Evolutionary conservation across 129 eudicot genomes (phyloP), one percentile per base, ranked within the genome.

Genomic region (Arctium minus): DNA sequence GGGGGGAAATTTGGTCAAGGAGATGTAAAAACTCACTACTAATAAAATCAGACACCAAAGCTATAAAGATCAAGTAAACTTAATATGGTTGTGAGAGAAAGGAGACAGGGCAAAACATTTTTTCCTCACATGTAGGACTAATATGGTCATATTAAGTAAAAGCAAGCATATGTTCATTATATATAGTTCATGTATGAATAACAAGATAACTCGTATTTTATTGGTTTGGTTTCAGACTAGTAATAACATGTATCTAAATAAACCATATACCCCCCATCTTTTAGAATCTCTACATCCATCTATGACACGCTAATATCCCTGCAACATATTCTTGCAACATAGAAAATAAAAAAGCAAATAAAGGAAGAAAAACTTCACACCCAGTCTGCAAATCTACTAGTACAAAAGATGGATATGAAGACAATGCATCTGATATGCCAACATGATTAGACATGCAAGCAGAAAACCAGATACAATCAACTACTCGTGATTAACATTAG

Each of bases 301-400:
- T 53, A 53, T 53, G 22, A 3, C 65, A 15, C 65, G 4, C 65
- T 13, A 50, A 13, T 5, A 53, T 53, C 65, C 65, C 6, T 53
- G 65, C 27, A 53, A 22, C 65, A 53, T 13, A 53, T 53, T 53
- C 65, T 53, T 53, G 65, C 65, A 53, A 15, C 65, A 53, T 12
- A n/a, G 8, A 22, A 18, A 4, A n/a, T 9, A 62, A 10, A n/a
- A 78, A 64, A 56, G 65, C 22, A 53, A 53, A 53, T 22, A 15
- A 17, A 53, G 65, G 1, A 53, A 13, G 62, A 12, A 50, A n/a
- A 53, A 53, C 65, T 53, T 53, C 18, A n/a, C 22, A 53, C 65
- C 65, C 65, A 53, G 6, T 56, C 81, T 60, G 65, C 81, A 60
- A 53, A 71, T 70, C 32, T 79, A 73, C 82, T 79, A 40, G 40